phyloP scores from a whole-genome alignment of 768 basidiomycete species.

The Hysterangium stoloniferum region DNA sequence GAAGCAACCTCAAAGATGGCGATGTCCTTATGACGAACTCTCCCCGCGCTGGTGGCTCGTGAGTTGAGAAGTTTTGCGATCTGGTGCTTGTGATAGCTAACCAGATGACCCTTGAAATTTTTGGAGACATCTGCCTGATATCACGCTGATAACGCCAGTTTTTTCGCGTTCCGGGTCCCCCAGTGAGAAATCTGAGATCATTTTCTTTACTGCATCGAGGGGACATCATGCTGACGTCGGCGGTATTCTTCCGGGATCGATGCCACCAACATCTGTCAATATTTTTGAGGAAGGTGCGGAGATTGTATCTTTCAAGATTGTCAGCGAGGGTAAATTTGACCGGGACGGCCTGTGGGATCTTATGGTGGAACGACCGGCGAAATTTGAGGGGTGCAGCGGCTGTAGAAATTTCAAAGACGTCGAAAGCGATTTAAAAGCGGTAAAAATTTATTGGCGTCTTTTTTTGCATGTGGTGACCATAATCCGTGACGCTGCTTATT shows the following conservation, averaged over 20 bases:
- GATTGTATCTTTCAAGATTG: conserved; percentile 87
- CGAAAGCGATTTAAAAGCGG: conserved; percentile 87
- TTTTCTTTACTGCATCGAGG: conserved; percentile 89
- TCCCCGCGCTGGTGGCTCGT: conserved; percentile 84
- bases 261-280: conserved; percentile 89
- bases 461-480: not conserved
- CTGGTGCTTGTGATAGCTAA: conserved; percentile 12
- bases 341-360: conserved; percentile 63
- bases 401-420: conserved; percentile 84
- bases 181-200: conserved; percentile 53
- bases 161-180: conserved; percentile 44
- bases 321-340: conserved; percentile 75
- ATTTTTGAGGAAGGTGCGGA: conserved; percentile 94
- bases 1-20: conserved; percentile 68
- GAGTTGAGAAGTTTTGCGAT: conserved; percentile 31
- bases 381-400: conserved; percentile 80
- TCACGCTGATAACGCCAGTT: conserved; percentile 91
- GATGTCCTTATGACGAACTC: conserved; percentile 94
- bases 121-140: conserved; percentile 70
- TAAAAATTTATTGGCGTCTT: conserved; percentile 32
- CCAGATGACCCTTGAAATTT: conserved; percentile 7
- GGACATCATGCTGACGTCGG: conserved; percentile 95
- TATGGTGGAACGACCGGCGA: conserved; percentile 75
- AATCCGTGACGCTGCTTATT: not conserved
- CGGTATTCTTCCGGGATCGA: conserved; percentile 86